These are phyloP conservation scores for Diaporthe eres DNA, from an alignment of 2,329 filamentous ascomycete species.

Conservation along the genomic window DNA sequence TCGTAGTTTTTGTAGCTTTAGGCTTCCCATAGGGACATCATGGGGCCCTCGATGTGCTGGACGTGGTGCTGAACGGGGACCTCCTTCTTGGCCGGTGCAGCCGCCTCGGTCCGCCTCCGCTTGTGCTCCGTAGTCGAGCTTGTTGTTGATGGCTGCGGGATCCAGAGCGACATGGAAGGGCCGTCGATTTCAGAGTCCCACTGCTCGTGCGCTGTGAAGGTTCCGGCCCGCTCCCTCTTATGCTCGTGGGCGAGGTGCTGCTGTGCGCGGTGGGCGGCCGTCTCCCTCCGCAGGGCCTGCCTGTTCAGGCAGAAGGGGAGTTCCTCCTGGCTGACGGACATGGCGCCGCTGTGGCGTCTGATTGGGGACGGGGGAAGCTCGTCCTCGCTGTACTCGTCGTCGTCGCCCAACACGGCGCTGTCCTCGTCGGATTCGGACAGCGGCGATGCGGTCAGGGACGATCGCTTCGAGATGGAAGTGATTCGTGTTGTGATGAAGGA, in stretches of 20 bases:
- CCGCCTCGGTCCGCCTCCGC: conserved; percentile 28
- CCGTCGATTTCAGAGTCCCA: conserved; percentile 41
- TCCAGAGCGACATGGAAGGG: conserved; percentile 38
- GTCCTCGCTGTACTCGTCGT: conserved; percentile 41
- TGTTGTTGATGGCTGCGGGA: conserved; percentile 27
- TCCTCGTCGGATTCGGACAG: conserved; percentile 36
- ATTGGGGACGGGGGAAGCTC: conserved; percentile 41
- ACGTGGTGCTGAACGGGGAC: conserved; percentile 23
- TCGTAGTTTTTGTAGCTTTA: conserved; percentile 7
- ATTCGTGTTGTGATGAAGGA: conserved; percentile 35
- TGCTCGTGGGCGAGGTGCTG: conserved; percentile 32
- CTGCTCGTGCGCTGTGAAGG: conserved; percentile 38
- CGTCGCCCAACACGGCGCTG: conserved; percentile 40
- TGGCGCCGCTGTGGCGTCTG: conserved; percentile 41
- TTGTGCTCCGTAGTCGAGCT: conserved; percentile 14
- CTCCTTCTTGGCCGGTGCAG: conserved; percentile 12
- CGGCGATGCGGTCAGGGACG: conserved; percentile 36
- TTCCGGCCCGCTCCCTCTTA: conserved; percentile 14
- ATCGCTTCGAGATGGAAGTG: conserved; percentile 35
- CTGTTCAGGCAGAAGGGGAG: conserved; percentile 41
- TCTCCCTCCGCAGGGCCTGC: conserved; percentile 39
- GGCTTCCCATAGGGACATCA: conserved; percentile 40
- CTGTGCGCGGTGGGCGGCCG: conserved; percentile 38
- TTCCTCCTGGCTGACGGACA: conserved; percentile 42
- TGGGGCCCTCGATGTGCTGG: conserved; percentile 36